Conservation (phyloP, 352 stramenopile genomes). For the Pythium sp. region DNA sequence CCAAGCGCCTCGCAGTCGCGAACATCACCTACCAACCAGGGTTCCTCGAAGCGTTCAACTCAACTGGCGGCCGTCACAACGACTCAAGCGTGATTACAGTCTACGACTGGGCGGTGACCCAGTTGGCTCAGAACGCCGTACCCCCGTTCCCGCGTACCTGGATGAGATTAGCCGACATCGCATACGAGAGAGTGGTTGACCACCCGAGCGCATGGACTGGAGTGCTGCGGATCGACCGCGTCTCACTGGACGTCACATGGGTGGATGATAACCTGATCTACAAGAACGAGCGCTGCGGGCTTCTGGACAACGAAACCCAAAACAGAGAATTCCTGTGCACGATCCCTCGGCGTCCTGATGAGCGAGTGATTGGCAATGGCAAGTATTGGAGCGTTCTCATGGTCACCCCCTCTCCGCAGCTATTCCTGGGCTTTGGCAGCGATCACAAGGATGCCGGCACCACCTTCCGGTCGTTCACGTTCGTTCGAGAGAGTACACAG, state of each 20-base stretch:
- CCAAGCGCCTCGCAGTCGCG: neutral
- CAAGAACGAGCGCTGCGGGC: neutral
- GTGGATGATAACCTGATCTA: neutral
- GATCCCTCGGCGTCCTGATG: neutral
- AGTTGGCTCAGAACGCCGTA: neutral
- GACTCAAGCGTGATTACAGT: neutral
- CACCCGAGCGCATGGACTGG: neutral
- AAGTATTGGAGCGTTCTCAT: neutral
- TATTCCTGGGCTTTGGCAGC: neutral
- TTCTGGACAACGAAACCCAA: neutral
- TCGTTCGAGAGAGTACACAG: neutral
- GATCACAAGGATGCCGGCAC: neutral
- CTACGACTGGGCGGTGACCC: neutral
- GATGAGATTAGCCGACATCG: neutral
- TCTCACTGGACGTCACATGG: neutral
- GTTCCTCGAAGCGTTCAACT: neutral
- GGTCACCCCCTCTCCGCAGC: neutral
- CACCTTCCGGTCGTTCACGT: neutral
- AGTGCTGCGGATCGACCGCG: constrained; percentile 4
- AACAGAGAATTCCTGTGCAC: neutral
- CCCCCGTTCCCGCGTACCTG: neutral
- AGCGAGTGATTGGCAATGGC: neutral
- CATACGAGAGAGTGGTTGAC: neutral
- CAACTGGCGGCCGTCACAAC: too few species aligned
- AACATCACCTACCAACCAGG: neutral